phyloP scores from a whole-genome alignment of 2,329 filamentous ascomycete genomes.

The Fusarium duplospermum region DNA sequence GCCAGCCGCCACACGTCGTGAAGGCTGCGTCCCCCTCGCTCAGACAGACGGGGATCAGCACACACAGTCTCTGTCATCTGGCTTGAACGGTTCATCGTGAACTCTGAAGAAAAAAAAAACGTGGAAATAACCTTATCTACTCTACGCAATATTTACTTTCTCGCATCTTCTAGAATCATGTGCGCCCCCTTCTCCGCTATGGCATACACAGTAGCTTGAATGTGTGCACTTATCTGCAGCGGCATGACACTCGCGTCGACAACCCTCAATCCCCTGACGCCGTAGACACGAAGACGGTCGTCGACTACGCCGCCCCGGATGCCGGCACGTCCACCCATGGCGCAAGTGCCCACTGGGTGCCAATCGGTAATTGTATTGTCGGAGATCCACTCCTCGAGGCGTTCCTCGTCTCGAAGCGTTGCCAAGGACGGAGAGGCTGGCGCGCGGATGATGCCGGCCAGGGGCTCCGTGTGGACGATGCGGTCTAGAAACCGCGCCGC shows the following conservation, averaged over 20 bases:
- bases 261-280: constrained; percentile 42
- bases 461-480: constrained; percentile 52
- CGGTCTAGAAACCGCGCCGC: constrained; percentile 54
- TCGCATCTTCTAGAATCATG: constrained; percentile 39
- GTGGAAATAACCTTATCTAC: neutral
- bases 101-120: neutral
- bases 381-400: constrained; percentile 43
- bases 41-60: neutral
- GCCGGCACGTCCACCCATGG: constrained; percentile 47
- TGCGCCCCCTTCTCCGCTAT: constrained; percentile 49
- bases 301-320: constrained; percentile 49
- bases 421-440: constrained; percentile 40
- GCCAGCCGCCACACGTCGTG: neutral
- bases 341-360: constrained; percentile 56
- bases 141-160: neutral
- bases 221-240: constrained; percentile 45
- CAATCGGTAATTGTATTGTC: constrained; percentile 48
- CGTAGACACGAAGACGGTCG: constrained; percentile 45
- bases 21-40: neutral
- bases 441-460: constrained; percentile 52
- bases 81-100: neutral
- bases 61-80: neutral
- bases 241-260: constrained; percentile 49
- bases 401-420: constrained; percentile 21
- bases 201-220: constrained; percentile 51